phyloP scores from a whole-genome alignment of 2,329 filamentous ascomycete genomes.

The Fusarium sp. region DNA sequence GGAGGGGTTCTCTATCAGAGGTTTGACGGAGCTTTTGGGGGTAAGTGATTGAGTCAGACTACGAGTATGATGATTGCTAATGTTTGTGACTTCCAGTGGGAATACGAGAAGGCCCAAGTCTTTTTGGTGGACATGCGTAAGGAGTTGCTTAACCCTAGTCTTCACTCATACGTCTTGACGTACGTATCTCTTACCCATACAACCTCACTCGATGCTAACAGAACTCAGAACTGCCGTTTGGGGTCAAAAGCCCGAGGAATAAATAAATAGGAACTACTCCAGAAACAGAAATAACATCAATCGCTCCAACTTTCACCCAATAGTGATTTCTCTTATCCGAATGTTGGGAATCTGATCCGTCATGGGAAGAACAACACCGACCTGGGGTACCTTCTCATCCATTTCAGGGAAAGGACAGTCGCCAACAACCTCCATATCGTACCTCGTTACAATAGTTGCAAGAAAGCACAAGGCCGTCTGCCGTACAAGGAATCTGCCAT shows the following conservation, averaged over 20 bases:
- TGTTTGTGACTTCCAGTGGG: neutral
- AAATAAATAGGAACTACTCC: neutral
- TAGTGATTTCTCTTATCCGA: rapidly evolving
- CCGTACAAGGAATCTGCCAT: neutral
- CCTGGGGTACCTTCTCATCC: neutral
- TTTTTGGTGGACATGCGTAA: constrained; percentile 18
- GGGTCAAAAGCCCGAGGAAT: constrained; percentile 13
- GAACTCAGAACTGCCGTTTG: constrained; percentile 1
- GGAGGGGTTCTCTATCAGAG: constrained; percentile 44
- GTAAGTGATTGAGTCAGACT: neutral
- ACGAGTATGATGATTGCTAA: neutral
- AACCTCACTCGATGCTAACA: neutral
- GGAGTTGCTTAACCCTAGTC: constrained; percentile 9
- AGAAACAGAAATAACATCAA: neutral
- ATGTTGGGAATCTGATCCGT: neutral
- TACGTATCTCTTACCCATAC: neutral
- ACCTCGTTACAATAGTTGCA: neutral
- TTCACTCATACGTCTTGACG: constrained; percentile 20
- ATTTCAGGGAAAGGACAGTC: neutral
- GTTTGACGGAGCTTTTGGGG: constrained; percentile 33
- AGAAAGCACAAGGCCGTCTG: neutral
- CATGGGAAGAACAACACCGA: neutral
- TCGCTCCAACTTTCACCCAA: neutral
- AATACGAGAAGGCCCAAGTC: constrained; percentile 19
- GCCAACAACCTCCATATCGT: neutral